Evolutionary conservation across 1,284 basidiomycete species (phyloP).

Genomic region (Malassezia sp.): DNA sequence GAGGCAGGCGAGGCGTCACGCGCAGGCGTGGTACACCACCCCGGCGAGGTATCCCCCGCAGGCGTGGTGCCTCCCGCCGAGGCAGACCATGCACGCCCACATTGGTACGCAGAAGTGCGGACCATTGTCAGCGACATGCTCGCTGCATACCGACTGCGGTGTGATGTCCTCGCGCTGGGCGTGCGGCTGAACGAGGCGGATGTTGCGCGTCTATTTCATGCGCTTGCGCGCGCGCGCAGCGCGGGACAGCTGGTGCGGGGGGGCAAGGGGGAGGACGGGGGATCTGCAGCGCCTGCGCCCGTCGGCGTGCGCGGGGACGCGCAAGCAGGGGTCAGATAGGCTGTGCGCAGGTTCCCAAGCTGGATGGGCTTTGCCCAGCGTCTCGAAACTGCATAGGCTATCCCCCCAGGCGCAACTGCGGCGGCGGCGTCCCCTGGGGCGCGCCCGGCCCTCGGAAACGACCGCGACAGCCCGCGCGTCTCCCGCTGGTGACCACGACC

Average conservation of each 20-base stretch:
- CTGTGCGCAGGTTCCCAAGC: no score
- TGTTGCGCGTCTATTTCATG: constrained; percentile 9
- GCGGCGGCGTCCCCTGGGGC: no score
- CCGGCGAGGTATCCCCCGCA: constrained; percentile 4
- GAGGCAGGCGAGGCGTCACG: constrained; percentile 17
- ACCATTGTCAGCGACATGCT: constrained; percentile 84
- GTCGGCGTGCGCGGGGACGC: not conserved
- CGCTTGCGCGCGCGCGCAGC: constrained; percentile 8
- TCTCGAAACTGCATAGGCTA: no score
- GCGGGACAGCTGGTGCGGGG: not conserved
- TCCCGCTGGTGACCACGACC: no score
- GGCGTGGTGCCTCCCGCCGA: not conserved
- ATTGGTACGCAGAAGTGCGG: constrained; percentile 74
- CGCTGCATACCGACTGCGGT: constrained; percentile 80
- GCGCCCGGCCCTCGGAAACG: no score
- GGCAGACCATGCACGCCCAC: no score
- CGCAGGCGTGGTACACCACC: not conserved
- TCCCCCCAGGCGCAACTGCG: no score
- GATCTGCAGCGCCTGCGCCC: not conserved
- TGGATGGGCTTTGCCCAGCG: no score
- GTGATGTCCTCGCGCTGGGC: constrained; percentile 60
- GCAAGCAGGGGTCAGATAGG: no score
- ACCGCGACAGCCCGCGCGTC: no score
- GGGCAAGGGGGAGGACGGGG: not conserved
- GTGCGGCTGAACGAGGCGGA: constrained; percentile 7